Base-by-base conservation (phyloP, 345 rosid genomes). In the Hibiscus tridactylites region DNA sequence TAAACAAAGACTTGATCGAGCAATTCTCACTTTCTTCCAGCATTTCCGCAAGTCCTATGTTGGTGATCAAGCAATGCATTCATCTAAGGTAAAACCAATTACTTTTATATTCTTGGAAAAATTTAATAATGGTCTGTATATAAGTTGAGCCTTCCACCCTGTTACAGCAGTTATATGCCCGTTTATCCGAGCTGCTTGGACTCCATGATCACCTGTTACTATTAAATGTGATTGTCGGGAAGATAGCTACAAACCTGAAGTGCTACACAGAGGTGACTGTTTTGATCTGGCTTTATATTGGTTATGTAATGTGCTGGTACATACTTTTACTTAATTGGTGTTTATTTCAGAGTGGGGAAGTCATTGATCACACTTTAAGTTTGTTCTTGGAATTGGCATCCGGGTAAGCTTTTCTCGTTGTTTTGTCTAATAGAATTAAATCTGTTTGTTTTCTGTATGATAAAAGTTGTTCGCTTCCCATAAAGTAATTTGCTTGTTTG, bases 51-150 rank as follows among this genome's bases (percentile, higher is more conserved):
- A 92, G 90, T 96, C 99, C 77, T 96, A 96, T 73, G 91, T 96
- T 29, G 99, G 99, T 73, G 99, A 96, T 81, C 99, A 96, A 83
- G 99, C 99, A 4, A 91, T 92, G 85, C 98, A 96, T 81, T 90
- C 99, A 66, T 89, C 98, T 61, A 96, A 96, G 92, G 99, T 96
- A 87, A 80, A 74, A 72, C 26, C 63, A 68, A 17, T 68, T 49
- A 59, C 33, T 53, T 71, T 26, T 54, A 63, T 68, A 3, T 26
- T 44, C 65, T 56, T 44, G 28, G 15, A 12, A 28, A 19, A 21
- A 3, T 28, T 28, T 68, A 68, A 64, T 68, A 68, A 64, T 16
- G 15, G 28, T 33, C 31, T 73, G 53, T 61, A 49, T 69, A 24
- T 76, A 71, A 52, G 86, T 74, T 75, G 75, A 83, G 75, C 71